Conservation (phyloP, 2,329 filamentous ascomycete species). For the Gliomastix tumulicola region DNA sequence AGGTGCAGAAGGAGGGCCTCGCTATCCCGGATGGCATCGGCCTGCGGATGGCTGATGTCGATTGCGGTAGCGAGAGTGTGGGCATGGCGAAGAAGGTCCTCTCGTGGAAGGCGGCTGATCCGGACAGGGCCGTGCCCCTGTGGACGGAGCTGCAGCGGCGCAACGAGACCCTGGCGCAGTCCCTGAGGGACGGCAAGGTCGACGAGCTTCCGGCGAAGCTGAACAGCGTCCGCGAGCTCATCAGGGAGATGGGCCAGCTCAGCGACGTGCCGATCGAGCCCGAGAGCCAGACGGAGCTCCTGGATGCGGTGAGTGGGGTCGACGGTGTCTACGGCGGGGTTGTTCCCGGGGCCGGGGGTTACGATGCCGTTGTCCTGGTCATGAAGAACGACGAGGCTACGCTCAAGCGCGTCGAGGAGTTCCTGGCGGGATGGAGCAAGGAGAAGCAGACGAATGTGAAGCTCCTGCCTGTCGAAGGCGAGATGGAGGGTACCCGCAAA, state of each 20-base stretch:
- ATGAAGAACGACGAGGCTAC: slow-evolving; percentile 67
- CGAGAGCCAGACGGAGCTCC: slow-evolving; percentile 70
- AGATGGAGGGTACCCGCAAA: slow-evolving; percentile 57
- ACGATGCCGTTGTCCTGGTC: slow-evolving; percentile 79
- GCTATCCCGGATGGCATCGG: slow-evolving; percentile 66
- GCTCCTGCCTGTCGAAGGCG: slow-evolving; percentile 62
- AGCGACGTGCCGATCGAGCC: slow-evolving; percentile 88
- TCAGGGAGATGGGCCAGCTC: slow-evolving; percentile 67
- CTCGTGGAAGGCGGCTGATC: slow-evolving; percentile 65
- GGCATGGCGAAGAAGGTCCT: slow-evolving; percentile 93
- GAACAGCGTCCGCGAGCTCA: slow-evolving; percentile 48
- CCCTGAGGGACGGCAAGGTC: slow-evolving; percentile 46
- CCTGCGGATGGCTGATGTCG: slow-evolving; percentile 91
- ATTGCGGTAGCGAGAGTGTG: slow-evolving; percentile 88
- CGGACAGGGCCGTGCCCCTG: slow-evolving; percentile 56
- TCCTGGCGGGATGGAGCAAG: slow-evolving; percentile 59
- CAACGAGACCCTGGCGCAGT: slow-evolving; percentile 64
- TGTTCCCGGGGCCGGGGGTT: slow-evolving; percentile 89
- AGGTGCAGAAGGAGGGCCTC: slow-evolving; percentile 63
- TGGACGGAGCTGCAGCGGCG: slow-evolving; percentile 69
- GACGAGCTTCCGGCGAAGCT: slow-evolving; percentile 37
- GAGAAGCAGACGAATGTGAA: slow-evolving; percentile 57
- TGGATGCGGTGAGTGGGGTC: slow-evolving; percentile 67
- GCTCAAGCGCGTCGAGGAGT: slow-evolving; percentile 48
- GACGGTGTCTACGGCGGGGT: slow-evolving; percentile 85